Evolutionary conservation across 805 yeast species (phyloP), one percentile per base, ranked within the genome.

Genomic region (Nakazawaea wickerhamii): DNA sequence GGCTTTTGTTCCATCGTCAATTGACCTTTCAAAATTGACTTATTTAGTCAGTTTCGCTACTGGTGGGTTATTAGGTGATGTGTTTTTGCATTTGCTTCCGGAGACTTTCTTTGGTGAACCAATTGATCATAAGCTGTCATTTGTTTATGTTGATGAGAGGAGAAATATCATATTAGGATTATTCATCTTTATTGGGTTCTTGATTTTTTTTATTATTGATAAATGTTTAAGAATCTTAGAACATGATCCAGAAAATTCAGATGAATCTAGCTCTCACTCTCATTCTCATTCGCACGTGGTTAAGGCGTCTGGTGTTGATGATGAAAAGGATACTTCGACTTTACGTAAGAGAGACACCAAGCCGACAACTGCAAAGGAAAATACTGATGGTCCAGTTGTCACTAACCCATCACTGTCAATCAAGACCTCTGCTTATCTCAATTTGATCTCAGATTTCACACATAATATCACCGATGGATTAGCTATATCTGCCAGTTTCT

Each of bases 391-490:
- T 34, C 54, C 67, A 15, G 59, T 60, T n/a, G 55, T 59, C 41
- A 43, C 51, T 8, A 58, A 56, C 22, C 71, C 70, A 25, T 60
- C 54, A 28, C 54, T 64, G n/a, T 61, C 65, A 14, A 64, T 63
- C 39, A 67, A 68, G 45, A 63, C 72, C 1, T 71, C 84, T 9
- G 84, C 86, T 0, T 77, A 79, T 50, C 62, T 84, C 46, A 84
- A 79, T 51, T 61, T 84, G 50, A 70, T 81, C 38, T 81, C 89
- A 0, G 90, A 83, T 50, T 77, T 82, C 48, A 65, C 81, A 2
- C 93, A 84, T 58, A 84, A 84, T 57, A 70, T 82, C 46, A 81
- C 90, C 2, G 93, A 84, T 55, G 93, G 93, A 0, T 59, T 84
- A 7, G 87, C 91, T 2, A 70, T 84, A 36, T 75, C 88, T 1